These are phyloP conservation scores for Hyaloscypha finlandica DNA, from an alignment of 495 filamentous ascomycete genomes.

Conservation along the genomic window DNA sequence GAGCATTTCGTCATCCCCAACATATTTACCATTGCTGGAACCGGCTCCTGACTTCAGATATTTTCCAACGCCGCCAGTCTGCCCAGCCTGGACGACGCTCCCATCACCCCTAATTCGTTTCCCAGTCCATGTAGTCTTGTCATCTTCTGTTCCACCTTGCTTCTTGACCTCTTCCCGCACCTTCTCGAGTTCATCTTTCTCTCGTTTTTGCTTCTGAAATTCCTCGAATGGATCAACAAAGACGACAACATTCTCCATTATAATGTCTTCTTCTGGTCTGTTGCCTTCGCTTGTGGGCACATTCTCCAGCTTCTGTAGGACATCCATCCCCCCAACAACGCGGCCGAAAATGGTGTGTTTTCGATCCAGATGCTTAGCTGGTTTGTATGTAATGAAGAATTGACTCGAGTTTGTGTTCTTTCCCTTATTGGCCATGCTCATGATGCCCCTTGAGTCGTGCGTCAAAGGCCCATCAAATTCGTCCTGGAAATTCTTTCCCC, in stretches of 20 bases:
- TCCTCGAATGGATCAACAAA: conserved; percentile 97
- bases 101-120: conserved; percentile 71
- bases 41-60: conserved; percentile 67
- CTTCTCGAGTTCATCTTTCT: conserved; percentile 51
- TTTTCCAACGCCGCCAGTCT: conserved; percentile 68
- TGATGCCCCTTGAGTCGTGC: conserved; percentile 74
- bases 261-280: conserved; percentile 70
- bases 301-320: conserved; percentile 71
- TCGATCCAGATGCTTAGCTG: conserved; percentile 78
- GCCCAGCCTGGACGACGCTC: conserved; percentile 47
- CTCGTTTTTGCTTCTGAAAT: conserved; percentile 66
- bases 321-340: conserved; percentile 76
- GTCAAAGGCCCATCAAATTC: conserved; percentile 87
- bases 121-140: conserved; percentile 88
- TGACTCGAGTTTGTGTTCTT: conserved; percentile 95
- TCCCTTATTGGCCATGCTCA: conserved; percentile 98
- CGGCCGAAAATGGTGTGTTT: conserved; percentile 97
- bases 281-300: conserved; percentile 66
- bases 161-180: conserved; percentile 52
- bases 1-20: conserved; percentile 58
- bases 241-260: conserved; percentile 80
- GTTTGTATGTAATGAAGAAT: conserved; percentile 92
- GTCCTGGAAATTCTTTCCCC: conserved; percentile 89
- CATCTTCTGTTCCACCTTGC: conserved; percentile 68
- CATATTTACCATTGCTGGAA: conserved; percentile 31